These are phyloP conservation scores for Cardamine resedifolia DNA, from an alignment of 345 rosid species.

Conservation along the genomic window DNA sequence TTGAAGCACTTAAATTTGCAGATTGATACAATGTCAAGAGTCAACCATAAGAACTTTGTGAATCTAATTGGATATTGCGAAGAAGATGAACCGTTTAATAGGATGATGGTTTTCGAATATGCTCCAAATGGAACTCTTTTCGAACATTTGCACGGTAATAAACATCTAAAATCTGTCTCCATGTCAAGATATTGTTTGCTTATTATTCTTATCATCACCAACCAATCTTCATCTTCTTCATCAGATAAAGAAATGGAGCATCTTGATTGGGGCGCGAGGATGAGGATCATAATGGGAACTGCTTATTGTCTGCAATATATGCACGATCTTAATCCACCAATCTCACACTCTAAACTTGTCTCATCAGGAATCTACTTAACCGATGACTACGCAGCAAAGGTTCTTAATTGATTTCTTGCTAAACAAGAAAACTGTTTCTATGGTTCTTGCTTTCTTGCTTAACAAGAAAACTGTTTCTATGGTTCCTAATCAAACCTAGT, in stretches of 20 bases:
- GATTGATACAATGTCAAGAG: slow-evolving; percentile 73
- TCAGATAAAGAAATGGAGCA: slow-evolving; percentile 85
- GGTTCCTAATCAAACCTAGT: not conserved
- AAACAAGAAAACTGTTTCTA: not conserved
- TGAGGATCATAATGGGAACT: slow-evolving; percentile 84
- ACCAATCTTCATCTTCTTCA: slow-evolving; percentile 23
- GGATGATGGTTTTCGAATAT: slow-evolving; percentile 99
- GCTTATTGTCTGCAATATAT: slow-evolving; percentile 90
- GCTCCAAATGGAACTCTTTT: slow-evolving; percentile 88
- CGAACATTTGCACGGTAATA: slow-evolving; percentile 87
- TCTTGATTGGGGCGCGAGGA: slow-evolving; percentile 87
- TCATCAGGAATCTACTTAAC: slow-evolving; percentile 58
- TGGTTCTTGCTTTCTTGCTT: slow-evolving; percentile 41
- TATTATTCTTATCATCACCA: not conserved
- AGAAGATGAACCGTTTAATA: slow-evolving; percentile 82
- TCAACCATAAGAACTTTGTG: slow-evolving; percentile 93
- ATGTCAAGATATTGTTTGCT: not conserved
- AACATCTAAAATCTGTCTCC: not conserved
- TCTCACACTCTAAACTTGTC: slow-evolving; percentile 49
- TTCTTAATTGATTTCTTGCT: slow-evolving; percentile 32
- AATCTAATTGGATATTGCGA: slow-evolving; percentile 86
- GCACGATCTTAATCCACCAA: slow-evolving; percentile 87
- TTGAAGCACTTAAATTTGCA: slow-evolving; percentile 18
- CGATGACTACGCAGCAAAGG: slow-evolving; percentile 97
- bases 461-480: not conserved